These are phyloP conservation scores for Fusarium pseudocircinatum DNA, from an alignment of 2,329 filamentous ascomycete species.

Conservation along the genomic window DNA sequence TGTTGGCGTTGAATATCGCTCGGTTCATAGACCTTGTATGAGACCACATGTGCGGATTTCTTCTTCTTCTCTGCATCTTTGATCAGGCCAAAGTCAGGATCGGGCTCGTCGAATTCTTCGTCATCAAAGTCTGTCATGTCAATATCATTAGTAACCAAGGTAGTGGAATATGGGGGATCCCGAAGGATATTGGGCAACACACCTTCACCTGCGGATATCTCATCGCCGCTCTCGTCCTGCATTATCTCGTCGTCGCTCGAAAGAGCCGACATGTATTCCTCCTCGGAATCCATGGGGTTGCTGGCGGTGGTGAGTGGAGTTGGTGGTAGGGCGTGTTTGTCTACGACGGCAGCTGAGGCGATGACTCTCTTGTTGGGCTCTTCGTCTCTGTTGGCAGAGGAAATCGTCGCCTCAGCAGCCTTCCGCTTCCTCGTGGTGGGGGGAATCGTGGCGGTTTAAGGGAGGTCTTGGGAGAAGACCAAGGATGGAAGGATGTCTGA, in stretches of 20 bases:
- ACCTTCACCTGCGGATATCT: constrained; percentile 65
- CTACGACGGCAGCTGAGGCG: constrained; percentile 60
- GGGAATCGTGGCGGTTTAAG: constrained; percentile 64
- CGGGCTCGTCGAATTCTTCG: constrained; percentile 67
- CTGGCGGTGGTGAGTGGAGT: constrained; percentile 65
- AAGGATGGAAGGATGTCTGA: constrained; percentile 23
- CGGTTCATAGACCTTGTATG: constrained; percentile 84
- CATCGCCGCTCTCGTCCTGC: constrained; percentile 82
- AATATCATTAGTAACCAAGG: constrained; percentile 22
- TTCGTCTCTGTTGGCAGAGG: constrained; percentile 55
- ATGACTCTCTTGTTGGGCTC: constrained; percentile 64
- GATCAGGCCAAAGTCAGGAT: constrained; percentile 62
- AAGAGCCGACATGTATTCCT: constrained; percentile 87
- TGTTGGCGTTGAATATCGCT: constrained; percentile 86
- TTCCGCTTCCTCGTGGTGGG: constrained; percentile 69
- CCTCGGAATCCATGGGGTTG: constrained; percentile 89
- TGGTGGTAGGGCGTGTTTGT: constrained; percentile 60
- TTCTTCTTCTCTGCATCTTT: constrained; percentile 76
- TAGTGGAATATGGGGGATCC: constrained; percentile 6
- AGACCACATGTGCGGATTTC: constrained; percentile 82
- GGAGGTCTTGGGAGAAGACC: constrained; percentile 15
- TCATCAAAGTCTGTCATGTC: constrained; percentile 62
- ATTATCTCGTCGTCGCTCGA: constrained; percentile 79
- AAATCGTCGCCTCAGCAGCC: constrained; percentile 72
- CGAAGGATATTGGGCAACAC: constrained; percentile 25